These are phyloP conservation scores for Aureobasidium sp. DNA, from an alignment of 2,329 filamentous ascomycete species.

Conservation along the genomic window DNA sequence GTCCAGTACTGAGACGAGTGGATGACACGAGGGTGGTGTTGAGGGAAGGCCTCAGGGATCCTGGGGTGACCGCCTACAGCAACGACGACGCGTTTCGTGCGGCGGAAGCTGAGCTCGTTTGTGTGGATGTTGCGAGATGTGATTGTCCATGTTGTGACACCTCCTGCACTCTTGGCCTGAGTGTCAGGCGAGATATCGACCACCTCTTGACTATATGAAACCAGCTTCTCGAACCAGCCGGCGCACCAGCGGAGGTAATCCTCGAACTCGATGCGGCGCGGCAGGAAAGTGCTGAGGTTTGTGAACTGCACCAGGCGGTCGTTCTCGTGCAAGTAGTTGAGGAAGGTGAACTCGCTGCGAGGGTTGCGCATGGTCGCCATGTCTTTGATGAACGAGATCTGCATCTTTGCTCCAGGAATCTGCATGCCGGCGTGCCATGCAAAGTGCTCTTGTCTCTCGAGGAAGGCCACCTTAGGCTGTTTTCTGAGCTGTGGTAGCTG, in stretches of 20 bases:
- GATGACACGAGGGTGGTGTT: slow-evolving; percentile 64
- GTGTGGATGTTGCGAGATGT: slow-evolving; percentile 56
- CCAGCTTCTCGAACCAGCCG: slow-evolving; percentile 63
- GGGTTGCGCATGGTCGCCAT: slow-evolving; percentile 84
- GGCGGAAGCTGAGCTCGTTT: slow-evolving; percentile 46
- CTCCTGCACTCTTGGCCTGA: slow-evolving; percentile 37
- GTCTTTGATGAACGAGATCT: slow-evolving; percentile 96
- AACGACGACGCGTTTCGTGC: slow-evolving; percentile 62
- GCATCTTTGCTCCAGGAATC: slow-evolving; percentile 88
- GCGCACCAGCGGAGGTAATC: slow-evolving; percentile 95
- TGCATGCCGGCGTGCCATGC: slow-evolving; percentile 96
- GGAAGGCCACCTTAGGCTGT: slow-evolving; percentile 69
- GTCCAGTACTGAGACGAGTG: slow-evolving; percentile 84
- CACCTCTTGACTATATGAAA: slow-evolving; percentile 73
- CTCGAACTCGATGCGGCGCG: slow-evolving; percentile 81
- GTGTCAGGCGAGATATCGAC: slow-evolving; percentile 53
- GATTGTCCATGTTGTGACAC: slow-evolving; percentile 61
- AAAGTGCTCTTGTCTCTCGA: slow-evolving; percentile 78
- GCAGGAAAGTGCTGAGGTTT: slow-evolving; percentile 83
- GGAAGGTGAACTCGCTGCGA: slow-evolving; percentile 84
- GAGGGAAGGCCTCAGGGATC: slow-evolving; percentile 63
- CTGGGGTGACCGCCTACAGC: slow-evolving; percentile 62
- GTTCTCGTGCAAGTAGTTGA: slow-evolving; percentile 85
- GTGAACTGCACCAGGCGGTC: slow-evolving; percentile 81
- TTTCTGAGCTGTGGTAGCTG: slow-evolving; percentile 21